Evolutionary conservation across 352 stramenopile genomes (phyloP).

Genomic region (Saprolegnia diclina): DNA sequence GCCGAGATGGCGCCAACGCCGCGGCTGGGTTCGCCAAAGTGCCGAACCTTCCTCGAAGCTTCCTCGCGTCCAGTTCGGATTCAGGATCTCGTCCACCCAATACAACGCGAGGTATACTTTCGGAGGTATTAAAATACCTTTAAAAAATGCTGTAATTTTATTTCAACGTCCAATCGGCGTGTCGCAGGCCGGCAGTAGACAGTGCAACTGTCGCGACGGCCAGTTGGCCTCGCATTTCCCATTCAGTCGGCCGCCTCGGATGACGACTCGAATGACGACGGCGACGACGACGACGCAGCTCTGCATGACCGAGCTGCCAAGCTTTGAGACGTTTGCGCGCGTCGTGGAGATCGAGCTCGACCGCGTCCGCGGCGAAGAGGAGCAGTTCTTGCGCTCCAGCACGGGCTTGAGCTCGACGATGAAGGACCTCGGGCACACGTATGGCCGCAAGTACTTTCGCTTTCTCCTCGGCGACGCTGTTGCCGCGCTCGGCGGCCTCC

Average conservation of each 20-base stretch:
- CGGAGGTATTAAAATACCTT: not conserved
- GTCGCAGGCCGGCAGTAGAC: not conserved
- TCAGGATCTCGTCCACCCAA: not conserved
- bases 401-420: slow-evolving; percentile 65
- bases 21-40: not conserved
- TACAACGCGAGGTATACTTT: not conserved
- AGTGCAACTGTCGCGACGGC: not conserved
- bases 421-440: slow-evolving; percentile 58
- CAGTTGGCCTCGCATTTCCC: not conserved
- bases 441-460: slow-evolving; percentile 72
- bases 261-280: not conserved
- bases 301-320: slow-evolving; percentile 42
- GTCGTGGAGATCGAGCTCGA: slow-evolving; percentile 62
- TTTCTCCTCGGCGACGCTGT: slow-evolving; percentile 76
- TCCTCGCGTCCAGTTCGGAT: not conserved
- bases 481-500: slow-evolving; percentile 46
- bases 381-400: slow-evolving; percentile 73
- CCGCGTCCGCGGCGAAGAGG: slow-evolving; percentile 51
- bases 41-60: not conserved
- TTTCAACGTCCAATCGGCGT: not conserved
- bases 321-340: slow-evolving; percentile 56
- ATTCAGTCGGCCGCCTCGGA: too few species aligned
- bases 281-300: not conserved
- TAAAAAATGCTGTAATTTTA: not conserved
- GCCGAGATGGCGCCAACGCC: not conserved